Base-by-base conservation (phyloP, 164 flowering plant species). In the Macadamia integrifolia region DNA sequence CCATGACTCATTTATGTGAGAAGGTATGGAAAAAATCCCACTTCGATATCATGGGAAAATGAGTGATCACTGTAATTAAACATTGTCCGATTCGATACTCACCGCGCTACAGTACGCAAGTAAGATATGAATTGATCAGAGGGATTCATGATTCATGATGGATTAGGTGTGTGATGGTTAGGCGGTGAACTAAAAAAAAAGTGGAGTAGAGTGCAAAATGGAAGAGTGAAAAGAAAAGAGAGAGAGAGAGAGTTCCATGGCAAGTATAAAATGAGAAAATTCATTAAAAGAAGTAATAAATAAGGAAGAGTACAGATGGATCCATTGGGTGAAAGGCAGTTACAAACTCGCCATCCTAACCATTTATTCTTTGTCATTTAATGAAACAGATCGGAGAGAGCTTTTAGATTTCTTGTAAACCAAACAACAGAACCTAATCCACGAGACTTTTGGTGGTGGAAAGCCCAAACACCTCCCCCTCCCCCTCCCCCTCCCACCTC, bases 351-450 rank as follows among this genome's bases (percentile, higher is more conserved):
- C 65, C 76, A 23, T 77, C 75, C 72, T 55, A 74, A 76, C 80
- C 74, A 74, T 72, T 73, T 71, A 69, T 62, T 68, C 64, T 62
- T 67, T 35, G 67, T 78, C 76, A 60, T 68, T 65, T 56, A 66
- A 71, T 68, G 74, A 64, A 78, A 69, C 67, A 57, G 67, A 75
- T 23, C 62, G 66, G 70, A 69, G 60, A 66, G 66, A 66, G 28
- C 44, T 74, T 23, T 71, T 67, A 53, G 74, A 71, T 80, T 76
- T 75, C 80, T 75, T 74, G 86, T 71, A 69, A 71, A 66, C 60
- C 40, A 75, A 80, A 77, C 76, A 68, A 75, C 62, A 30, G 67
- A 75, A 75, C 80, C 74, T 63, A 73, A 72, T 71, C 83, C 73
- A 76, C 58, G 56, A 67, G 66, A 69, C 5, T 35, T 73, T 73